These are phyloP conservation scores for Ganoderma resinaceum DNA, from an alignment of 1,284 basidiomycete genomes.

Conservation along the genomic window DNA sequence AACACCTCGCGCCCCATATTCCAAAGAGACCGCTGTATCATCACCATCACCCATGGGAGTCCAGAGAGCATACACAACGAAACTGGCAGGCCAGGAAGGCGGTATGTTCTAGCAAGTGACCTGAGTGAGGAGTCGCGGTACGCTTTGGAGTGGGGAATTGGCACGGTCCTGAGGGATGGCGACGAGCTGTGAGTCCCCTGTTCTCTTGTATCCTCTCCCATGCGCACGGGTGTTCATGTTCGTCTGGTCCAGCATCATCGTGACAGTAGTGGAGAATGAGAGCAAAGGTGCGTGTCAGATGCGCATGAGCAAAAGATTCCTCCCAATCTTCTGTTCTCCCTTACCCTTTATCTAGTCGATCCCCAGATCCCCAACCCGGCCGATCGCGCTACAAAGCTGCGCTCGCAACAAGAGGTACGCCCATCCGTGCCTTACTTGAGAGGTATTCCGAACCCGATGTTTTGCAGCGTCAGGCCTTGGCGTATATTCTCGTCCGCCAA, in stretches of 20 bases:
- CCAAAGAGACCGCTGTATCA: slow-evolving; percentile 92
- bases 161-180: slow-evolving; percentile 94
- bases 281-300: slow-evolving; percentile 68
- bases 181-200: slow-evolving; percentile 74
- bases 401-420: slow-evolving; percentile 87
- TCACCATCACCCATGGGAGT: slow-evolving; percentile 87
- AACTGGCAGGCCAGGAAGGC: slow-evolving; percentile 63
- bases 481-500: slow-evolving; percentile 88
- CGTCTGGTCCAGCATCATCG: slow-evolving; percentile 62
- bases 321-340: slow-evolving; percentile 16
- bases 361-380: slow-evolving; percentile 71
- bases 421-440: background rate
- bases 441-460: background rate
- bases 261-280: slow-evolving; percentile 94
- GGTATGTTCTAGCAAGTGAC: slow-evolving; percentile 94
- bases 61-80: slow-evolving; percentile 63
- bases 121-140: slow-evolving; percentile 91
- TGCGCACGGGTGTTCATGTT: slow-evolving; percentile 12
- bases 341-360: slow-evolving; percentile 65
- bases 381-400: slow-evolving; percentile 79
- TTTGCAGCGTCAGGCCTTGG: slow-evolving; percentile 83
- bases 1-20: slow-evolving; percentile 82
- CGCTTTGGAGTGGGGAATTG: slow-evolving; percentile 96
- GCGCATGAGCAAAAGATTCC: background rate
- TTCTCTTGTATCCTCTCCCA: background rate